Evolutionary conservation across 371 early-diverging fungal genomes (phyloP).

Genomic region (Haplosporangium sp.): DNA sequence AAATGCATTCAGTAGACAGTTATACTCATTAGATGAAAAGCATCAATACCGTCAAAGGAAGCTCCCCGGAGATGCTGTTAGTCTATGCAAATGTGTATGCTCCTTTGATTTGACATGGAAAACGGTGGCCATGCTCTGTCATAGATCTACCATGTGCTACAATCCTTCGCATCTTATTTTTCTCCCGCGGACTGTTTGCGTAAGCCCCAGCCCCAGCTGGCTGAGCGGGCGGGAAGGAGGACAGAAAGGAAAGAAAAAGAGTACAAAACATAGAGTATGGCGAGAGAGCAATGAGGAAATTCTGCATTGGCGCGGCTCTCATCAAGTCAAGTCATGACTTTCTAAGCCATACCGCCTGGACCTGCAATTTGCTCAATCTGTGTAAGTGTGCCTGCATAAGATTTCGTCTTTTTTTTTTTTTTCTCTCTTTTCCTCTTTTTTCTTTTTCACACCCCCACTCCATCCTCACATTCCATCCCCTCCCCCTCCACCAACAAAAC

Average conservation of each 20-base stretch:
- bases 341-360: too few species aligned
- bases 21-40: too few species aligned
- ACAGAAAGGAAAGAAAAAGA: neutral
- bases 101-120: too few species aligned
- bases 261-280: neutral
- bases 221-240: neutral
- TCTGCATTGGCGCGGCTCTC: too few species aligned
- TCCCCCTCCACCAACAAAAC: neutral
- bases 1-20: too few species aligned
- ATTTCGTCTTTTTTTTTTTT: conserved; percentile 2
- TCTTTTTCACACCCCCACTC: neutral
- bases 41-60: too few species aligned
- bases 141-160: too few species aligned
- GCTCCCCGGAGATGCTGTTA: too few species aligned
- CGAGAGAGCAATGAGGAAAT: too few species aligned
- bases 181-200: neutral
- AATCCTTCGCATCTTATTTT: neutral
- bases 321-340: too few species aligned
- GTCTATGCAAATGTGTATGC: too few species aligned
- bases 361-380: neutral
- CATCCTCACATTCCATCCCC: conserved; percentile 3
- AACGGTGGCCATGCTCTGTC: too few species aligned
- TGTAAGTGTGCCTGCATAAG: neutral
- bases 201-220: neutral
- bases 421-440: conserved; percentile 9